These are phyloP conservation scores for Magnolia changhungtana DNA, from an alignment of 164 flowering plant genomes.

Conservation along the genomic window DNA sequence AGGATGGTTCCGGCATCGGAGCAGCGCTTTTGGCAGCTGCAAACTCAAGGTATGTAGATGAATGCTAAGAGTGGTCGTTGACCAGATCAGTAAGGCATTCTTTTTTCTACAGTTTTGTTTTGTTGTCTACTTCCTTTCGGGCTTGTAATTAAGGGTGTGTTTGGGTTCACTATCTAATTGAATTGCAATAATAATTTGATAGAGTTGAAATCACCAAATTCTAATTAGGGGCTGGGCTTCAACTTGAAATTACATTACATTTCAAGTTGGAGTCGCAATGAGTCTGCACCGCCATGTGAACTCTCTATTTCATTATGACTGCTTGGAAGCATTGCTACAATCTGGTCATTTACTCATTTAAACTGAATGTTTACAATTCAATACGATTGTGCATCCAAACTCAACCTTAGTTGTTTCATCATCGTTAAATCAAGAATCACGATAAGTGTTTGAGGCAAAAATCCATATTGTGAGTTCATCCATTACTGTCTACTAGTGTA, in stretches of 20 bases:
- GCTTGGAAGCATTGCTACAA: too few species aligned
- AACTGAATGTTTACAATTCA: too few species aligned
- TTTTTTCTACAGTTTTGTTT: neutral
- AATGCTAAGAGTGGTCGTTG: conserved; percentile 18
- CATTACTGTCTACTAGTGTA: too few species aligned
- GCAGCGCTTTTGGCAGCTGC: conserved; percentile 91
- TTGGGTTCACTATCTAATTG: neutral
- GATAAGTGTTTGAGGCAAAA: too few species aligned
- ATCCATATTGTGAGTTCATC: too few species aligned
- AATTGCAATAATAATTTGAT: neutral
- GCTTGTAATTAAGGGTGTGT: neutral
- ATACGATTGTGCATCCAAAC: too few species aligned
- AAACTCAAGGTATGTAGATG: conserved; percentile 54
- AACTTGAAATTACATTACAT: neutral
- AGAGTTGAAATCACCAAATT: neutral
- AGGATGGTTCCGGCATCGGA: conserved; percentile 92
- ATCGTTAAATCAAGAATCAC: too few species aligned
- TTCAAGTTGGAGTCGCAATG: too few species aligned
- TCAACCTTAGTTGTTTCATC: too few species aligned
- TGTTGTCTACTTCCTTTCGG: neutral
- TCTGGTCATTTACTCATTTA: too few species aligned
- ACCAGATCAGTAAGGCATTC: neutral
- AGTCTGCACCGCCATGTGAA: too few species aligned
- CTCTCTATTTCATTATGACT: too few species aligned
- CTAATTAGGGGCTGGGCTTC: neutral